Evolutionary conservation across 768 basidiomycete genomes (phyloP).

Genomic region (Russula abietina): DNA sequence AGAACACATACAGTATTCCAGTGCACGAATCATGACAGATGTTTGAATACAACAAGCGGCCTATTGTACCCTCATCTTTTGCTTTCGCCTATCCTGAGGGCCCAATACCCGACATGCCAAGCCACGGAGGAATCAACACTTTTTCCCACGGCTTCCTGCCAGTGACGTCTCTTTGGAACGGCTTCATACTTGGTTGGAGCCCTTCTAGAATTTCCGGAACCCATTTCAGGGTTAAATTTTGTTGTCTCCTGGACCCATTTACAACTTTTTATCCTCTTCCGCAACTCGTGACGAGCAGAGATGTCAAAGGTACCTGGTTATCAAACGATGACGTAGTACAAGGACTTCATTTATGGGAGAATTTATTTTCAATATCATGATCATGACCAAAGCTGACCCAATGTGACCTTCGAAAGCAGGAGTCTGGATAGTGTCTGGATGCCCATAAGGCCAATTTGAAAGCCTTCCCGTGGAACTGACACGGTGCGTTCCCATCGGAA

Average conservation of each 20-base stretch:
- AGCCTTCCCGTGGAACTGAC: neutral
- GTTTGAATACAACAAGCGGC: neutral
- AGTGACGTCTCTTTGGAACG: neutral
- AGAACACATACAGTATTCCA: too few relatives aligned
- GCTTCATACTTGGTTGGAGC: neutral
- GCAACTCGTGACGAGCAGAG: neutral
- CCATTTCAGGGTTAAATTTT: neutral
- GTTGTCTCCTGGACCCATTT: neutral
- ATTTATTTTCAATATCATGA: constrained; percentile 2
- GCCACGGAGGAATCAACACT: neutral
- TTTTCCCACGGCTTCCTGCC: neutral
- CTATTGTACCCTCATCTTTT: neutral
- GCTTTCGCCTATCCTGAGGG: neutral
- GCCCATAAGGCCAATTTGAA: neutral
- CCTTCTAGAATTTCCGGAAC: neutral
- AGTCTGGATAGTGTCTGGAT: neutral
- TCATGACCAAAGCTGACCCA: neutral
- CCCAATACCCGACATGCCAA: neutral
- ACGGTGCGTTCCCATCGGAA: neutral
- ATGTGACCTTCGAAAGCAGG: constrained; percentile 1
- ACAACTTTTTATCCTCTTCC: neutral
- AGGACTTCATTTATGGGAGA: neutral
- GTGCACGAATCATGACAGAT: too few relatives aligned
- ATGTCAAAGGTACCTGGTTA: constrained; percentile 3
- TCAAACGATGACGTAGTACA: constrained; percentile 19